Conservation (phyloP, 179 eudicot genomes). For the Beta corolliflora region DNA sequence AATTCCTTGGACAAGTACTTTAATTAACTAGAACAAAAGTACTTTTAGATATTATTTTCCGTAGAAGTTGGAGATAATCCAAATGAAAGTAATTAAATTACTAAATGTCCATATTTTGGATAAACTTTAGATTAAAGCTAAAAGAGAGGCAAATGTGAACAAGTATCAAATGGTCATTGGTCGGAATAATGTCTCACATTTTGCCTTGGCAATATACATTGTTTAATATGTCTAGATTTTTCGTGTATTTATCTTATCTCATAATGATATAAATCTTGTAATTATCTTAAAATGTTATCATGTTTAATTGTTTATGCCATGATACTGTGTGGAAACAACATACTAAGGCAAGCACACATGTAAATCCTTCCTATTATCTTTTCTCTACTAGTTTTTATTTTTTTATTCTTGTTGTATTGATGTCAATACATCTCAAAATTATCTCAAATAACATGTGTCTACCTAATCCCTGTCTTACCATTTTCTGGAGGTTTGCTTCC, state of each 20-base stretch:
- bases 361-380: background rate
- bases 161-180: background rate
- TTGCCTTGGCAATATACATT: background rate
- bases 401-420: background rate
- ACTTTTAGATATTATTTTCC: background rate
- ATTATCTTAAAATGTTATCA: background rate
- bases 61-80: background rate
- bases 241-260: background rate
- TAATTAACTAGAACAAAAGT: background rate
- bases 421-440: too few species aligned
- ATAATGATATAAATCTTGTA: background rate
- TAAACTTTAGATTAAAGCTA: background rate
- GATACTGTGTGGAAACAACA: too few species aligned
- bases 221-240: background rate
- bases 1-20: background rate
- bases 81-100: background rate
- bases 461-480: too few species aligned
- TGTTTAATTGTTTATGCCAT: background rate
- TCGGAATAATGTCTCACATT: background rate
- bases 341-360: too few species aligned
- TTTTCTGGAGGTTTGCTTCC: too few species aligned
- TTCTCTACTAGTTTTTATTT: background rate
- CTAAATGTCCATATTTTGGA: background rate
- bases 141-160: background rate
- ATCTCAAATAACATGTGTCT: too few species aligned